Conservation (phyloP, 2,329 filamentous ascomycete genomes). For the Fusarium chaquense region DNA sequence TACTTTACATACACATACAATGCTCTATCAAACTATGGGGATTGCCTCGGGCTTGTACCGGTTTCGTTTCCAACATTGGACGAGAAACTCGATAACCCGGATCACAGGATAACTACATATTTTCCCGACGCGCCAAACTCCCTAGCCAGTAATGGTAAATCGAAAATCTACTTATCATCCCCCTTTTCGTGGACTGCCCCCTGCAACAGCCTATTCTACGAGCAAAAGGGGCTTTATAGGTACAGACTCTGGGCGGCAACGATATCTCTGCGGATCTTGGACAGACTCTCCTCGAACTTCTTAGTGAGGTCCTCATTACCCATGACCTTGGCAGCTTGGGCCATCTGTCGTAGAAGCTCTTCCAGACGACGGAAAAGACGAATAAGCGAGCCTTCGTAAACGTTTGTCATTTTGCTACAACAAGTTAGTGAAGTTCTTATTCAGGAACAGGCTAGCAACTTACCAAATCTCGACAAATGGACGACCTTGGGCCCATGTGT, state of each 20-base stretch:
- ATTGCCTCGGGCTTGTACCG: slow-evolving; percentile 33
- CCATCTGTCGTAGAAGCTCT: slow-evolving; percentile 94
- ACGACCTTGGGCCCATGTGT: slow-evolving; percentile 89
- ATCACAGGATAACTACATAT: slow-evolving; percentile 30
- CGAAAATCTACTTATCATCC: slow-evolving; percentile 36
- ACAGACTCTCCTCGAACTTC: slow-evolving; percentile 89
- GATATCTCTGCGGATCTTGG: slow-evolving; percentile 91
- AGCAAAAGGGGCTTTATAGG: slow-evolving; percentile 63
- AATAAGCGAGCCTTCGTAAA: slow-evolving; percentile 96
- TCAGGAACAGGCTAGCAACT: slow-evolving; percentile 54
- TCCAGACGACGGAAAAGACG: slow-evolving; percentile 95
- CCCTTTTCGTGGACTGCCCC: slow-evolving; percentile 16
- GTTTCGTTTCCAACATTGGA: slow-evolving; percentile 36
- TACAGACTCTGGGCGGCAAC: slow-evolving; percentile 96
- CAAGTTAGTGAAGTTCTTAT: slow-evolving; percentile 38
- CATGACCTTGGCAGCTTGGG: slow-evolving; percentile 96
- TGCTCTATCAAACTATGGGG: slow-evolving; percentile 30
- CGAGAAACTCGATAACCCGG: slow-evolving; percentile 20
- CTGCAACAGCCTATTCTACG: neutral
- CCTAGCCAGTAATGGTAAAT: slow-evolving; percentile 41
- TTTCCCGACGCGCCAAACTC: slow-evolving; percentile 45
- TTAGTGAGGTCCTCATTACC: slow-evolving; percentile 92
- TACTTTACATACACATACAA: slow-evolving; percentile 12
- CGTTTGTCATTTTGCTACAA: slow-evolving; percentile 95
- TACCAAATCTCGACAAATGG: slow-evolving; percentile 96